Percentiles rank a stretch among this genome's conserved stretches.
Evolutionary conservation across 192 early-diverging fungal genomes (phyloP).

Genomic region (Haplosporangium gracile): DNA sequence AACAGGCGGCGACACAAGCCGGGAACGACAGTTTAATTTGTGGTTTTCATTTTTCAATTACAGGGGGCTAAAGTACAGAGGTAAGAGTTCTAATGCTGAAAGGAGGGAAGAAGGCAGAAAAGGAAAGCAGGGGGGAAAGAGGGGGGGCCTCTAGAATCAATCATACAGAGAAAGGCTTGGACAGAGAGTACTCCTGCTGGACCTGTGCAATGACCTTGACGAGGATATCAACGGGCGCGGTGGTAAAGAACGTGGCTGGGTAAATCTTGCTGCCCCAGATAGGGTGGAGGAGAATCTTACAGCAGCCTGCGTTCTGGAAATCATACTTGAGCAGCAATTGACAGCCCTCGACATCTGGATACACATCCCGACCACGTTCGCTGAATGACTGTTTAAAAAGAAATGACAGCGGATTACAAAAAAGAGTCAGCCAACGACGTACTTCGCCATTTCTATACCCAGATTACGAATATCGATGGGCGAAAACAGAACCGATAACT

Average conservation of each 20-base stretch:
- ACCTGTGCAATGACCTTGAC: constrained; percentile 34
- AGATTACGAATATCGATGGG: constrained; percentile 4
- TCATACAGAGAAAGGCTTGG: neutral
- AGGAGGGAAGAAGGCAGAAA: neutral
- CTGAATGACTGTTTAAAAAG: constrained; percentile 65
- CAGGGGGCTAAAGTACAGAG: neutral
- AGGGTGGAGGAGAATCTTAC: constrained; percentile 88
- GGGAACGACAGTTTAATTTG: neutral
- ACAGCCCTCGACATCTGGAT: constrained; percentile 92
- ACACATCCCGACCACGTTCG: constrained; percentile 78
- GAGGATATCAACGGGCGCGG: constrained; percentile 72
- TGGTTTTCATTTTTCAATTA: neutral
- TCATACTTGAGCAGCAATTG: constrained; percentile 81
- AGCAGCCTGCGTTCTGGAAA: constrained; percentile 85
- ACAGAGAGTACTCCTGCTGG: constrained; percentile 11
- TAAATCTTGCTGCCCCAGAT: constrained; percentile 92
- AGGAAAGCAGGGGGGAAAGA: neutral
- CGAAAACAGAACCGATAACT: neutral
- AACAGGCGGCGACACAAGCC: neutral
- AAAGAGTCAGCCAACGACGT: neutral
- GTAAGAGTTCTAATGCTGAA: neutral
- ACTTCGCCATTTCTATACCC: neutral
- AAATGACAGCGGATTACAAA: neutral
- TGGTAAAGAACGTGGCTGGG: constrained; percentile 89
- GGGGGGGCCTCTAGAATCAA: too few relatives aligned